Evolutionary conservation across 1,284 basidiomycete genomes (phyloP), one percentile per base, ranked within the genome.

Genomic region (Austroboletus sp.): DNA sequence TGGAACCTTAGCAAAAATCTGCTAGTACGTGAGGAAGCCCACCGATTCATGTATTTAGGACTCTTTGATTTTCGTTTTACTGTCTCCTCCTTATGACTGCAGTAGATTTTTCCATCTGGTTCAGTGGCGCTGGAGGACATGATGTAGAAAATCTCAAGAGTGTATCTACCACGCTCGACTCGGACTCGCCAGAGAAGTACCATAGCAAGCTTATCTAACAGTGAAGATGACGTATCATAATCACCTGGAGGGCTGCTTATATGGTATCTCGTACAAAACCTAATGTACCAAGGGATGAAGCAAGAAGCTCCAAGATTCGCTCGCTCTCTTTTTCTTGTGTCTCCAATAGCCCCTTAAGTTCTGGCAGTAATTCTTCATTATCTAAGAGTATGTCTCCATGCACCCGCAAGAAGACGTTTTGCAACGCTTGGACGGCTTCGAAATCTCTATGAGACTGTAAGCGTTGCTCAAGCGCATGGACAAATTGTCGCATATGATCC

Each of bases 371-470:
- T 61, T 90, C 89, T 30, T 62, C 56, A 58, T 88, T 88, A 17
- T 69, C 73, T 27, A 92, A 73, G 26, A 97, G 69, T 1, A 83
- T 70, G 48, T 98, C 93, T 1, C 84, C 84, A 61, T 98, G 94
- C 45, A 91, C 75, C 15, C 78, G 78, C 19, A 98, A 68, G 65
- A 96, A 89, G 1, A 95, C 85, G 50, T 78, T 81, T 54, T 94
- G 76, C 62, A 95, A 75, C 0, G 93, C 82, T 66, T 98, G 93
- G 2, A 97, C 88, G 8, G 91, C 93, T 66, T 99, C 95, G 60
- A 95, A 98, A 66, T 99, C 95, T 41, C 80, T 78, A 57, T 85
- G 88, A 13, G 85, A 86, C 34, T 67, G 66, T 19, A 98, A 72
- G 3, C 95, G 81, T 44, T 72, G 75, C 3, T 75, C 76, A 15